Evolutionary conservation across 495 filamentous ascomycete genomes (phyloP), one percentile per base, ranked within the genome.

Genomic region (Talaromyces proteolyticus): DNA sequence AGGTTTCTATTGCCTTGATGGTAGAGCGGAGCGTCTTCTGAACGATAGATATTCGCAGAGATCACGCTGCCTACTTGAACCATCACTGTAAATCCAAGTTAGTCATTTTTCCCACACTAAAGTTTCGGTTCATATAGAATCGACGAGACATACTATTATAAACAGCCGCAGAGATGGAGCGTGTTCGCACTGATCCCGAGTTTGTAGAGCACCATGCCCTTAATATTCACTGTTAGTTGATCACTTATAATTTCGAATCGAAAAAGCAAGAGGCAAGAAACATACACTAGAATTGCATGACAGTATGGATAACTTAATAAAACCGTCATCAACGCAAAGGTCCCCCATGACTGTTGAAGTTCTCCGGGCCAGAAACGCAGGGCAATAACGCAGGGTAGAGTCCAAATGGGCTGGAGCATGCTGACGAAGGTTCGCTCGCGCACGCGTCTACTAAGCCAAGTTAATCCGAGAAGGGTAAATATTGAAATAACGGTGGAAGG

Each of bases 401-500:
- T 70, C 80, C 78, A 84, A 11, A 80, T 59, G 29, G 69, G 61
- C 16, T 69, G 65, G 14, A 72, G 42, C 42, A 73, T 73, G 10
- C 68, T 61, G 19, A 76, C 55, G 11, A 81, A 52, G 10, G 74
- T 66, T 24, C 74, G 66, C 53, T 81, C 69, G 34, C 71, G 65
- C 19, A 72, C 29, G 40, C 57, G 52, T 42, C 72, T 70, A 24
- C 68, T 71, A 1, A 76, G 41, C 47, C 67, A 72, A 2, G 74
- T 74, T 10, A 79, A 41, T 8, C 50, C 6, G 5, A 66, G 34
- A 3, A 29, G 79, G 62, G 0, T 82, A 80, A 2, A 87, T 57
- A 0, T 67, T 64, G 77, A 78, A 87, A 37, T 86, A 57, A 21
- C 79, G 74, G 23, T 76, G 72, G 34, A 79, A 29, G 78, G 81